Conservation (phyloP, 2,329 filamentous ascomycete genomes). For the Exophiala sp. region DNA sequence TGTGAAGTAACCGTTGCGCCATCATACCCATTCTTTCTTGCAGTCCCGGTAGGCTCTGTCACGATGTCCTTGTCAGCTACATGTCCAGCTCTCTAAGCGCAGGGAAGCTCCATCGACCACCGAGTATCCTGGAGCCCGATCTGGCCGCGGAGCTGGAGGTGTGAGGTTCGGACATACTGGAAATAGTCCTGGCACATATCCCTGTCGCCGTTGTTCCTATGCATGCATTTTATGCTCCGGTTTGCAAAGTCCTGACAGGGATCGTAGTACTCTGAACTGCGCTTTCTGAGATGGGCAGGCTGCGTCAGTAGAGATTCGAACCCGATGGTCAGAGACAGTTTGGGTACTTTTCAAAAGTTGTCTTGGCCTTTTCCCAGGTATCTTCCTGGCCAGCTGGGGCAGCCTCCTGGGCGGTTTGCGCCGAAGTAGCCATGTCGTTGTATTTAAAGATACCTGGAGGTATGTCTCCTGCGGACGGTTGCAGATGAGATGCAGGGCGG, state of each 20-base stretch:
- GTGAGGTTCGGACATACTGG: conserved; percentile 59
- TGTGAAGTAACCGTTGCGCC: not conserved
- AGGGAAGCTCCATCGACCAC: not conserved
- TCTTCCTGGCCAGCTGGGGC: conserved; percentile 6
- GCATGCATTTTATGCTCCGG: conserved; percentile 77
- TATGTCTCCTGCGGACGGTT: not conserved
- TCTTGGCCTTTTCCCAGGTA: conserved; percentile 21
- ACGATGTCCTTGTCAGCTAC: conserved; percentile 3
- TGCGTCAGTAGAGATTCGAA: not conserved
- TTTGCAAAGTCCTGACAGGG: conserved; percentile 90
- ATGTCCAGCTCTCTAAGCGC: not conserved
- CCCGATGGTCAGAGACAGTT: not conserved
- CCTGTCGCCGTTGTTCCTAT: conserved; percentile 78
- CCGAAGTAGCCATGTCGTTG: conserved; percentile 22
- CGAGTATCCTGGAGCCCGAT: not conserved
- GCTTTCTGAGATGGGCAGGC: conserved; percentile 58
- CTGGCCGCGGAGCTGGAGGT: not conserved
- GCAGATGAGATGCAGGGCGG: conserved; percentile 1
- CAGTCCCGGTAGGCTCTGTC: conserved; percentile 83
- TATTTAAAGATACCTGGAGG: conserved; percentile 4
- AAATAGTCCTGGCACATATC: conserved; percentile 95
- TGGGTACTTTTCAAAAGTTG: conserved; percentile 20
- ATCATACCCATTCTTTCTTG: conserved; percentile 84
- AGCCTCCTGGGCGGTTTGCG: conserved; percentile 8
- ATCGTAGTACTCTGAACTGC: conserved; percentile 83